Base-by-base conservation (phyloP, 768 basidiomycete genomes). In the Saitozyma sp. region DNA sequence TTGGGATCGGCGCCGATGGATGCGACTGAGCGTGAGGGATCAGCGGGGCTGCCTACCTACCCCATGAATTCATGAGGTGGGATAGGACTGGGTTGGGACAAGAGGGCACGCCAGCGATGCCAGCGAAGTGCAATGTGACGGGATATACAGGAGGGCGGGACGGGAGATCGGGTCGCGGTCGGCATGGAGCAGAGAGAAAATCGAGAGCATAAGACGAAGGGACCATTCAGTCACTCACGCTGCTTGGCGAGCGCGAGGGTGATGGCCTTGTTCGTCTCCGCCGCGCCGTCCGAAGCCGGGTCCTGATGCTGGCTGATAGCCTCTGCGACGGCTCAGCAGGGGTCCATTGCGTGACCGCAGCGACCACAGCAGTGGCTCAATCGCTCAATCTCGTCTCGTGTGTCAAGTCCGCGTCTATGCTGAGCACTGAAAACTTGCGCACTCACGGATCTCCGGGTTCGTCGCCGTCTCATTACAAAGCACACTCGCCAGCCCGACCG, bases 261-360 rank as follows among this genome's bases (percentile, higher is more conserved):
- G 66, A 88, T 86, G 6, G 83, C 85, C 77, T 88, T 88, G 83
- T 88, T 89, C 19, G 81, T 78, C 0, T 84, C 82, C 10, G 85
- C 84, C 10, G 87, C 87, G 67, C 82, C 82, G 13, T 77, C 20
- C 0, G 86, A 86, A 20, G 87, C 87, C 45, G 87, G 86, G 66
- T 88, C 87, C 80, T 86, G 85, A 74, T 88, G 86, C 74, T 86
- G 87, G 49, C 81, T 78, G 62, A 88, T 83, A 42, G 86, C 87
- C 38, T 85, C 86, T 67, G 20, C 9, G 9, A 50, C 16, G 29
- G 29, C 29, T 29, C 29, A 29, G 29, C 29, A 29, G 29, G 17
- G 16, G 2, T 29, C 29, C 29, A 29, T 29, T 29, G 2, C 29
- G 2, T 29, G 29, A 29, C 29, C 29, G 29, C 20, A 7, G 3